Conservation (phyloP, 768 basidiomycete genomes). For the Tephrocybe rancida region DNA sequence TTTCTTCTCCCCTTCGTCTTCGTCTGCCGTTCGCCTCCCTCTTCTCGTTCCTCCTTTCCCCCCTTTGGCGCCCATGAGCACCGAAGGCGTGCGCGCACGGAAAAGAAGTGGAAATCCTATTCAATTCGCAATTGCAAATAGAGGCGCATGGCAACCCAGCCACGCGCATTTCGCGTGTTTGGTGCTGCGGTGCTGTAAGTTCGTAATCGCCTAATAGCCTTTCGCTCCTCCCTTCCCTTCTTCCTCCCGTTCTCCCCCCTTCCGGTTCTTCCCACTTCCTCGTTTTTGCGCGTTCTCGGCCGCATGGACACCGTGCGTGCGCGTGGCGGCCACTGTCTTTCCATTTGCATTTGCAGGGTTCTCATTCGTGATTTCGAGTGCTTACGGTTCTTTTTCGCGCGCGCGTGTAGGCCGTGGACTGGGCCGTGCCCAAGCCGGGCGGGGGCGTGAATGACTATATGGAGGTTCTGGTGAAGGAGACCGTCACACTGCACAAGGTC, state of each 20-base stretch:
- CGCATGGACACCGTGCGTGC: slow-evolving; percentile 2
- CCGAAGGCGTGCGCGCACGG: too few species aligned
- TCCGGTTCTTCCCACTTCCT: background rate
- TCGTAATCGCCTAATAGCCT: too few species aligned
- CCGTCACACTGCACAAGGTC: slow-evolving; percentile 93
- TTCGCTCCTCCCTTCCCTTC: background rate
- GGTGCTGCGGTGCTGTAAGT: too few species aligned
- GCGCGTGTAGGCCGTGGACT: slow-evolving; percentile 65
- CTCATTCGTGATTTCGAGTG: background rate
- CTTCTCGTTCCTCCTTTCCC: background rate
- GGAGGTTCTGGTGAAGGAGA: slow-evolving; percentile 92
- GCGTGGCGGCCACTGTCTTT: background rate
- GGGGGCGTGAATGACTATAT: slow-evolving; percentile 87
- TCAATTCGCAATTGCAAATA: too few species aligned
- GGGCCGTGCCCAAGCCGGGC: slow-evolving; percentile 64
- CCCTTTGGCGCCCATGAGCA: too few species aligned
- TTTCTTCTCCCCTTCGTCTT: too few species aligned
- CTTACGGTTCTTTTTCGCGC: background rate
- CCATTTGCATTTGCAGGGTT: background rate
- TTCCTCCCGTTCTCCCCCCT: background rate
- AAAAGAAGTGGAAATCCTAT: too few species aligned
- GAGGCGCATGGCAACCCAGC: too few species aligned
- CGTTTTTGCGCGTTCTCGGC: background rate
- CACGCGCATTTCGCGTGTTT: too few species aligned
- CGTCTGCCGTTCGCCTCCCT: too few species aligned